phyloP scores from a whole-genome alignment of 257 asterid species.

The Solanum tacnaense region DNA sequence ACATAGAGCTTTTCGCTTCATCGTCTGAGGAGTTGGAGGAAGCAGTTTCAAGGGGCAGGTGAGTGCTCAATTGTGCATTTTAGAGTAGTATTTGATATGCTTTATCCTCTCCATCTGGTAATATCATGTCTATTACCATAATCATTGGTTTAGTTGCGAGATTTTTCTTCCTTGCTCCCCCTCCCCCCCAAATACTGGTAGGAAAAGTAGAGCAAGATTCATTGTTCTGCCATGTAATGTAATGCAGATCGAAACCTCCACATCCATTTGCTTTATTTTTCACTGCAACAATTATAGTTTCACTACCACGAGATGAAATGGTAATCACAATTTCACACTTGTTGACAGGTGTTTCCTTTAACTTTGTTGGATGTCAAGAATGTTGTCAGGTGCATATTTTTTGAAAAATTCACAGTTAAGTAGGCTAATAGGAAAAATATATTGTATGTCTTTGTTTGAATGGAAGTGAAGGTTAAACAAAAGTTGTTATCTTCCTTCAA shows the following conservation, averaged over 20 bases:
- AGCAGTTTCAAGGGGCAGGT: constrained; percentile 87
- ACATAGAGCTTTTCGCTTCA: constrained; percentile 85
- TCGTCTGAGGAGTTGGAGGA: constrained; percentile 84
- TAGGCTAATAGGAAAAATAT: not conserved
- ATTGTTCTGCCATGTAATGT: not conserved
- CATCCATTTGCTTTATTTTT: not conserved
- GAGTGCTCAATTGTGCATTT: constrained; percentile 1
- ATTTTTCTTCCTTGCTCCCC: not conserved
- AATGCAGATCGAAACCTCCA: not conserved
- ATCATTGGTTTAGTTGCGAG: not conserved
- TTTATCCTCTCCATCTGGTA: not conserved
- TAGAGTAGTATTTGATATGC: not conserved
- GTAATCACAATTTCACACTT: not conserved
- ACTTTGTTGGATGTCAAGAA: not conserved
- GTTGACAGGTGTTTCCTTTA: not conserved
- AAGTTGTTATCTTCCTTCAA: not conserved
- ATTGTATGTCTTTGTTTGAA: not conserved
- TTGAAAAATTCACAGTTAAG: not conserved
- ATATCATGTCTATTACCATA: not conserved
- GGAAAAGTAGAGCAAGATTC: not conserved
- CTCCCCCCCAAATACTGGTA: not conserved
- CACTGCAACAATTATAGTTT: not conserved
- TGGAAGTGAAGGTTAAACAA: not conserved
- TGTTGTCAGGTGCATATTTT: not conserved
- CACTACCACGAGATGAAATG: not conserved